phyloP scores from a whole-genome alignment of 2,329 filamentous ascomycete genomes.

The Helotiales sp. region DNA sequence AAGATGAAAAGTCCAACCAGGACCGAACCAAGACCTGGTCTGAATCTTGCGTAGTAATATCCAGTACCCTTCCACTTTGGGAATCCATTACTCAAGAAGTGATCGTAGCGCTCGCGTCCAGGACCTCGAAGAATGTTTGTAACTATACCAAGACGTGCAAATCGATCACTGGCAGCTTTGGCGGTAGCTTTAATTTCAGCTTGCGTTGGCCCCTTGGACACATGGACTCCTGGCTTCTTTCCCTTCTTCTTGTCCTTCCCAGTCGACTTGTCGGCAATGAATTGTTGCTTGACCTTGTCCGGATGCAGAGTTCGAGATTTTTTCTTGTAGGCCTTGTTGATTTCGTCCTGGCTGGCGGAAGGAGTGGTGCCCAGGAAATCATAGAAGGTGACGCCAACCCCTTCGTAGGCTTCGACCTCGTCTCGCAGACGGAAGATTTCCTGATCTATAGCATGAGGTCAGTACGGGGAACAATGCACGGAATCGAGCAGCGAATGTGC shows the following conservation, averaged over 20 bases:
- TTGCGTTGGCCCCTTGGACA: conserved; percentile 70
- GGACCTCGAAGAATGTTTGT: conserved; percentile 82
- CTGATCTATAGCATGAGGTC: conserved; percentile 64
- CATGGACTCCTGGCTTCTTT: conserved; percentile 61
- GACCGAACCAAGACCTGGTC: conserved; percentile 85
- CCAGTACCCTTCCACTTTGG: conserved; percentile 95
- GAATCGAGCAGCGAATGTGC: conserved; percentile 6
- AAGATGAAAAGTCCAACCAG: conserved; percentile 78
- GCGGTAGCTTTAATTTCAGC: conserved; percentile 75
- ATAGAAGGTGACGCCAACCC: conserved; percentile 85
- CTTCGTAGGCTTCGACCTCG: conserved; percentile 76
- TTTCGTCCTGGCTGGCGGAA: conserved; percentile 77
- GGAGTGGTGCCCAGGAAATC: conserved; percentile 80
- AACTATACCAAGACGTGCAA: conserved; percentile 81
- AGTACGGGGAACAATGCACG: conserved; percentile 11
- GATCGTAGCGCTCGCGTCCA: conserved; percentile 84
- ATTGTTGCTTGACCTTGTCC: conserved; percentile 89
- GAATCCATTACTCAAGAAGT: conserved; percentile 92
- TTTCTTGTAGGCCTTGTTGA: conserved; percentile 93
- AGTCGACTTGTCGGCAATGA: conserved; percentile 64
- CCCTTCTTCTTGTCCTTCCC: conserved; percentile 51
- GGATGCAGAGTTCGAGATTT: conserved; percentile 82
- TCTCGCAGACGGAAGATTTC: conserved; percentile 96
- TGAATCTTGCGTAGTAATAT: conserved; percentile 95
- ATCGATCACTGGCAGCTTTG: conserved; percentile 80